These are phyloP conservation scores for Jasminum sambac DNA, from an alignment of 257 asterid genomes.

Conservation along the genomic window DNA sequence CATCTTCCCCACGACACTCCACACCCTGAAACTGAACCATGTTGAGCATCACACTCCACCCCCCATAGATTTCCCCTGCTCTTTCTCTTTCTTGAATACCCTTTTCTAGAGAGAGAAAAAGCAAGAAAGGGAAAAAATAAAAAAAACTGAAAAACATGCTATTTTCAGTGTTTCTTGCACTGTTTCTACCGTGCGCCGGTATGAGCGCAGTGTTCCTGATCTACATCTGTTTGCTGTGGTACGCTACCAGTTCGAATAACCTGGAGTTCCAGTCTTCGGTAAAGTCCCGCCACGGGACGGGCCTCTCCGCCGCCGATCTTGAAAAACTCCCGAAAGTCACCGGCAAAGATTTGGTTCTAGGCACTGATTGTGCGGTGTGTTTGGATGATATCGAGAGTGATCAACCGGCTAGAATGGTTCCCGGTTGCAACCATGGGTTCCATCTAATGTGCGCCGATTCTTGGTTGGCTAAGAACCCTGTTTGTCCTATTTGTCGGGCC, in stretches of 20 bases:
- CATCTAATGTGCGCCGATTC: conserved; percentile 75
- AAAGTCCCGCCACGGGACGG: conserved; percentile 37
- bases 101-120: not conserved
- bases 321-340: conserved; percentile 61
- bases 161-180: conserved; percentile 70
- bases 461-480: conserved; percentile 64
- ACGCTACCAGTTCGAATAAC: conserved; percentile 43
- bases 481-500: conserved; percentile 79
- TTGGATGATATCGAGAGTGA: conserved; percentile 64
- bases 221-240: conserved; percentile 72
- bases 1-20: not conserved
- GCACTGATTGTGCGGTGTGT: conserved; percentile 78
- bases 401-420: conserved; percentile 65
- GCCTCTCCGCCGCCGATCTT: conserved; percentile 68
- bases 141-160: conserved; percentile 40
- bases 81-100: conserved; percentile 4
- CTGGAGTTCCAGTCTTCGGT: conserved; percentile 27
- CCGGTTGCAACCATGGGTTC: conserved; percentile 88
- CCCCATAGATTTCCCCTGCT: conserved; percentile 5
- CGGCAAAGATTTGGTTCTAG: conserved; percentile 67
- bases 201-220: conserved; percentile 84
- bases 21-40: conserved; percentile 22
- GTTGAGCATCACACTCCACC: conserved; percentile 37
- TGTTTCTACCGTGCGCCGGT: conserved; percentile 84
- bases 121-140: no score